Conservation (phyloP, 169 alveolate genomes). For the Eimeria nieschulzi region DNA sequence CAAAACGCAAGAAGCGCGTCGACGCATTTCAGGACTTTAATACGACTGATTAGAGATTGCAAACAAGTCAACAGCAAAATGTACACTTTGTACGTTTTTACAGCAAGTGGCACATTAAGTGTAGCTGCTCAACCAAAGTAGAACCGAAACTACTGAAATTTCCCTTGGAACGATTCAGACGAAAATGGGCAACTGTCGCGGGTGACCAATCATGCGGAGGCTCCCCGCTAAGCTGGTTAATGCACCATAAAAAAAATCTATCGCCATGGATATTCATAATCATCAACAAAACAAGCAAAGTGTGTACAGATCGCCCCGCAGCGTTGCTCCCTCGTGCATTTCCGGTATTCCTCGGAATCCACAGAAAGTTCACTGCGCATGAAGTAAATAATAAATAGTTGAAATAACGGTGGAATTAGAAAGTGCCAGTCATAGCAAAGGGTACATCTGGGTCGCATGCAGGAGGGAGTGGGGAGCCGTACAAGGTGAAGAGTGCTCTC, state of each 20-base stretch:
- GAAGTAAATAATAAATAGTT: neutral
- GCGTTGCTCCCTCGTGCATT: neutral
- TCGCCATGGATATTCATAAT: too few species aligned
- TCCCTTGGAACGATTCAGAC: too few species aligned
- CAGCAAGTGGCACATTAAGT: too few species aligned
- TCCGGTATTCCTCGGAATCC: neutral
- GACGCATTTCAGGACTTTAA: neutral
- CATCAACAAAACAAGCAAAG: too few species aligned
- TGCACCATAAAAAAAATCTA: too few species aligned
- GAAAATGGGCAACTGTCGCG: too few species aligned
- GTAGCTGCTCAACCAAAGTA: too few species aligned
- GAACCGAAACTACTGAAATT: too few species aligned
- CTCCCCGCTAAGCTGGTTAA: too few species aligned
- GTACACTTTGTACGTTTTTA: neutral
- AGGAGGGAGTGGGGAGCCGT: conserved; percentile 36
- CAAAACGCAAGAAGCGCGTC: neutral
- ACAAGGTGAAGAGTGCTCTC: conserved; percentile 84
- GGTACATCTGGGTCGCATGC: neutral
- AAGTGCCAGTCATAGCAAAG: neutral
- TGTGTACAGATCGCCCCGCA: neutral
- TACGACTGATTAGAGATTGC: too few species aligned
- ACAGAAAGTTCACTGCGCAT: neutral
- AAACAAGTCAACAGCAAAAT: neutral
- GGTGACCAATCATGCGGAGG: too few species aligned
- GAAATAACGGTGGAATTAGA: neutral